phyloP scores from a whole-genome alignment of 2,329 filamentous ascomycete species.

The Fusarium sp. region DNA sequence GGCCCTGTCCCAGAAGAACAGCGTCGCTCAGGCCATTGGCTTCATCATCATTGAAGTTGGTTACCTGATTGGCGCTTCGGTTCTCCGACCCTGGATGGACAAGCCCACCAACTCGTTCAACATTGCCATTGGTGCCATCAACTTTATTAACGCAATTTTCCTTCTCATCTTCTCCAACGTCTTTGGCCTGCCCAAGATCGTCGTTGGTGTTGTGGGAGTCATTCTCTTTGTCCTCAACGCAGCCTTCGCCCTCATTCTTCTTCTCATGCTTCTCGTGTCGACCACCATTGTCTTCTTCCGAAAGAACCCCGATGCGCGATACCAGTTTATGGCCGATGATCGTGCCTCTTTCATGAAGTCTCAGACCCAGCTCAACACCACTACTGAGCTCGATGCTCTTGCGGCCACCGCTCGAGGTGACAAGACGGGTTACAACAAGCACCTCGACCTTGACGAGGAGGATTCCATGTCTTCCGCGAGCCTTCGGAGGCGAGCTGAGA shows the following conservation, averaged over 20 bases:
- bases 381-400: slow-evolving; percentile 89
- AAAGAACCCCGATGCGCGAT: slow-evolving; percentile 94
- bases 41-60: slow-evolving; percentile 85
- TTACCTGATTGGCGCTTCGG: slow-evolving; percentile 80
- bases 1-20: slow-evolving; percentile 78
- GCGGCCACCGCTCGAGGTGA: slow-evolving; percentile 91
- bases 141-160: slow-evolving; percentile 92
- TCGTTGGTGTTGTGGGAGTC: slow-evolving; percentile 89
- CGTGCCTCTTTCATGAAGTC: slow-evolving; percentile 98
- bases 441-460: slow-evolving; percentile 56
- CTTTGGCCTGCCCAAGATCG: slow-evolving; percentile 85
- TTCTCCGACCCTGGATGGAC: slow-evolving; percentile 96
- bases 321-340: slow-evolving; percentile 97
- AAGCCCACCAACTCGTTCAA: slow-evolving; percentile 98
- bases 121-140: slow-evolving; percentile 89
- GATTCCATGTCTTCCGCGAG: slow-evolving; percentile 55
- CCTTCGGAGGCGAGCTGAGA: slow-evolving; percentile 51
- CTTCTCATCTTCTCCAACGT: slow-evolving; percentile 88
- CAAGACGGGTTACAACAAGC: slow-evolving; percentile 68
- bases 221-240: slow-evolving; percentile 91
- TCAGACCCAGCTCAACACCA: slow-evolving; percentile 79
- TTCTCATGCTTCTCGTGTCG: slow-evolving; percentile 81
- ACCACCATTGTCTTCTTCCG: slow-evolving; percentile 78
- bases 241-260: slow-evolving; percentile 81
- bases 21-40: slow-evolving; percentile 81